Evolutionary conservation across 2,329 filamentous ascomycete genomes (phyloP).

Genomic region (Colletotrichum camelliae): DNA sequence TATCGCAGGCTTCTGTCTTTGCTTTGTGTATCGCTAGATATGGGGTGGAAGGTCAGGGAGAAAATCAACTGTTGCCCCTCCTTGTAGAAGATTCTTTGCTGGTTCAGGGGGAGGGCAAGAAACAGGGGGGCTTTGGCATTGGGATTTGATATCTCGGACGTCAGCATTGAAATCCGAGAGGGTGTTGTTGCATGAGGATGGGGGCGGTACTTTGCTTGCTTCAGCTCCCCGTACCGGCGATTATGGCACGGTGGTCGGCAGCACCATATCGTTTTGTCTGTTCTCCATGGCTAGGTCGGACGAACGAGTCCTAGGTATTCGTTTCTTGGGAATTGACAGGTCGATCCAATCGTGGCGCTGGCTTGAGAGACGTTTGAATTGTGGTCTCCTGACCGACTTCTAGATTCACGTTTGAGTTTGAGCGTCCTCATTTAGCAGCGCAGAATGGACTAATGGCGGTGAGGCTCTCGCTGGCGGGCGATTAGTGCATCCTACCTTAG

Average conservation of each 20-base stretch:
- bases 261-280: background rate
- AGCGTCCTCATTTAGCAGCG: background rate
- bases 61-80: background rate
- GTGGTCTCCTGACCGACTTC: conserved; percentile 10
- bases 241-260: background rate
- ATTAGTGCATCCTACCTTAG: conserved; percentile 10
- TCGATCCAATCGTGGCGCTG: background rate
- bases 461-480: conserved; percentile 12
- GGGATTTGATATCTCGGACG: background rate
- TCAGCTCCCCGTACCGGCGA: background rate
- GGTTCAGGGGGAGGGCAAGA: background rate
- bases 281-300: background rate
- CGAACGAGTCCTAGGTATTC: background rate
- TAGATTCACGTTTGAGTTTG: background rate
- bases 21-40: background rate
- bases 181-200: background rate
- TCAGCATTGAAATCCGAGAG: background rate
- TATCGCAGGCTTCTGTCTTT: background rate
- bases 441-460: conserved; percentile 15
- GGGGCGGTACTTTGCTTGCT: background rate
- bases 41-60: background rate
- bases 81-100: conserved; percentile 8
- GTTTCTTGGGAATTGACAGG: background rate
- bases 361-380: background rate
- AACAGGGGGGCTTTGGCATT: background rate